Evolutionary conservation across 768 basidiomycete species (phyloP), one percentile per base, ranked within the genome.

Genomic region (Candolleomyces efflorescens): DNA sequence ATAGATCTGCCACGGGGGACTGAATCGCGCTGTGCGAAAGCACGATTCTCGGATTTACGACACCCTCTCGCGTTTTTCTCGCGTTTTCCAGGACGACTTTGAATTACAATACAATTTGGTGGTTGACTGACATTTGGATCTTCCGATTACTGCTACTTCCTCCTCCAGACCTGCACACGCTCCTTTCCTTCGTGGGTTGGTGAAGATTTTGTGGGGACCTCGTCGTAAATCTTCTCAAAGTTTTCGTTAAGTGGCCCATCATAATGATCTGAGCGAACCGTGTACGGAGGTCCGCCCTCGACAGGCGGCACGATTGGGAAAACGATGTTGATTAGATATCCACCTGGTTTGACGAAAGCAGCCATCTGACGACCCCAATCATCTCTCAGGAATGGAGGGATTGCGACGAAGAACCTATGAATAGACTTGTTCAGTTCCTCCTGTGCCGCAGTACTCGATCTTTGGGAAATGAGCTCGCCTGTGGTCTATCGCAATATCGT

Each of bases 321-420:
- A 5, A 83, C 70, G 11, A 87, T 68, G 0, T 82, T 79, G 60
- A 90, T 78, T 22, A 90, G 78, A 58, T 80, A 78, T 15, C 86
- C 87, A 0, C 85, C 87, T 0, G 81, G 77, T 55, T 82, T 84
- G 53, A 86, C 68, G 15, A 90, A 66, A 15, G 73, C 69, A 1
- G 73, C 69, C 70, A 90, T 85, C 62, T 85, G 75, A 13, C 64
- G 61, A 0, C 80, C 89, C 87, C 87, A 89, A 17, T 76, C 76
- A 2, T 61, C 45, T 11, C 89, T 78, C 38, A 67, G 72, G 2
- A 69, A 58, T 0, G 85, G 87, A 0, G 82, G 82, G 20, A 91
- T 82, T 1, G 89, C 88, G 44, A 85, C 85, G 67, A 91, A 90
- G 72, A 90, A 89, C 1, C 85, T 87, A n/a, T 17, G 51, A 12